Conservation (phyloP, 1,284 basidiomycete genomes). For the Rhodotorula sp. region DNA sequence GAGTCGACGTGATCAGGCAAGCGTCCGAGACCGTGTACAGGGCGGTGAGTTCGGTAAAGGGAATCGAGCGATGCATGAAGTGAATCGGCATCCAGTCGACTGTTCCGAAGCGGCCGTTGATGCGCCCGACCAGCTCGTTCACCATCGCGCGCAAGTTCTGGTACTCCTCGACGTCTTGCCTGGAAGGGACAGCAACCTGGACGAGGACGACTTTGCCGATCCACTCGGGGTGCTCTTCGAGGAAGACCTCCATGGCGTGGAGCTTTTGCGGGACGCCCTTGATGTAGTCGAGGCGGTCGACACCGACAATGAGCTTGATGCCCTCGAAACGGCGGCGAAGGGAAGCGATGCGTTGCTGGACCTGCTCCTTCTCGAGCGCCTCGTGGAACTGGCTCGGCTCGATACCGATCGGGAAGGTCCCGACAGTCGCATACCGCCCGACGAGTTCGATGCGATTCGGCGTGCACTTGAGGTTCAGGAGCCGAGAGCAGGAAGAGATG, state of each 20-base stretch:
- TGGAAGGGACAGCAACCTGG: constrained; percentile 93
- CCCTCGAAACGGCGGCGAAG: constrained; percentile 88
- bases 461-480: constrained; percentile 81
- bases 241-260: constrained; percentile 93
- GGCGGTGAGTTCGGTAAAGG: constrained; percentile 93
- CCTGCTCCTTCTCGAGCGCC: constrained; percentile 74
- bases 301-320: constrained; percentile 96
- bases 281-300: constrained; percentile 98
- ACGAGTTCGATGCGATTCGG: constrained; percentile 97
- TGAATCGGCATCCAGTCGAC: constrained; percentile 99
- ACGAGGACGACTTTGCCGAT: constrained; percentile 97
- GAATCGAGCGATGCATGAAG: constrained; percentile 90
- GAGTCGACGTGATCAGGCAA: constrained; percentile 89
- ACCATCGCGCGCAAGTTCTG: constrained; percentile 94
- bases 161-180: constrained; percentile 98
- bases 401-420: constrained; percentile 98
- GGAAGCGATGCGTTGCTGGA: constrained; percentile 73
- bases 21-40: constrained; percentile 96
- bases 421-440: constrained; percentile 91
- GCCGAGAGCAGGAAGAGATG: constrained; percentile 94
- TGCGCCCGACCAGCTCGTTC: constrained; percentile 95
- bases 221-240: constrained; percentile 97
- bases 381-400: constrained; percentile 90
- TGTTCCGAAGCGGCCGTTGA: constrained; percentile 97
- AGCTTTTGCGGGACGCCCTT: constrained; percentile 99